Evolutionary conservation across 1,284 basidiomycete species (phyloP).

Genomic region (Ceratorhiza oryzae-sativae): DNA sequence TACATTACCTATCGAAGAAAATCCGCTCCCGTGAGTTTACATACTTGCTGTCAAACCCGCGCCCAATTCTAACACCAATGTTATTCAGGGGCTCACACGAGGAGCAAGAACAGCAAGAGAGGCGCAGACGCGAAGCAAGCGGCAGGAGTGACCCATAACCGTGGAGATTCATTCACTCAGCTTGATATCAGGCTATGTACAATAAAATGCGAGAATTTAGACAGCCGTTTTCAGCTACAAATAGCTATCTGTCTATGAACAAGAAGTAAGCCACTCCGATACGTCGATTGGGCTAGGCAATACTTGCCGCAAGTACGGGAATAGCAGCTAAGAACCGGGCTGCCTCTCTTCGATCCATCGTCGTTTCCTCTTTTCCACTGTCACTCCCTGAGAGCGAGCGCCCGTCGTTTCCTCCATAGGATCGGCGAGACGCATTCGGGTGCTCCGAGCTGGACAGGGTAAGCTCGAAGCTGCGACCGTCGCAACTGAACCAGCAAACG

Average conservation of each 20-base stretch:
- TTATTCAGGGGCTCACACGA: constrained; percentile 63
- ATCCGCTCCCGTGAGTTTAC: constrained; percentile 68
- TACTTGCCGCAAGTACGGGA: neutral
- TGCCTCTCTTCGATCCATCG: constrained; percentile 80
- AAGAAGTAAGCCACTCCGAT: neutral
- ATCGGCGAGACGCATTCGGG: constrained; percentile 26
- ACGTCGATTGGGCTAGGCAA: neutral
- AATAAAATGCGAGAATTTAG: neutral
- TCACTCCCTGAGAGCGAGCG: constrained; percentile 45
- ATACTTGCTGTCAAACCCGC: neutral
- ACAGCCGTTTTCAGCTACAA: constrained; percentile 2
- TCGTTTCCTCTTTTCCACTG: constrained; percentile 69
- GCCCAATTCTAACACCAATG: constrained; percentile 10
- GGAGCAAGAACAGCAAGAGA: constrained; percentile 55
- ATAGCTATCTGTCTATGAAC: neutral
- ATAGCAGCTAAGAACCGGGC: constrained; percentile 20
- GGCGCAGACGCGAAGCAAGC: constrained; percentile 31
- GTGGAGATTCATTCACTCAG: neutral
- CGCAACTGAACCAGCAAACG: constrained; percentile 74
- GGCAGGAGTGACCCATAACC: neutral
- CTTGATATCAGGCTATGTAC: constrained; percentile 5
- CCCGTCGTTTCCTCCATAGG: constrained; percentile 9
- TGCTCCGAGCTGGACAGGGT: constrained; percentile 67
- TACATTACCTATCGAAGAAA: constrained; percentile 79
- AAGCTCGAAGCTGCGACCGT: constrained; percentile 82